Evolutionary conservation across 1,284 basidiomycete species (phyloP), one percentile per base, ranked within the genome.

Genomic region (Rhodotorula sp.): DNA sequence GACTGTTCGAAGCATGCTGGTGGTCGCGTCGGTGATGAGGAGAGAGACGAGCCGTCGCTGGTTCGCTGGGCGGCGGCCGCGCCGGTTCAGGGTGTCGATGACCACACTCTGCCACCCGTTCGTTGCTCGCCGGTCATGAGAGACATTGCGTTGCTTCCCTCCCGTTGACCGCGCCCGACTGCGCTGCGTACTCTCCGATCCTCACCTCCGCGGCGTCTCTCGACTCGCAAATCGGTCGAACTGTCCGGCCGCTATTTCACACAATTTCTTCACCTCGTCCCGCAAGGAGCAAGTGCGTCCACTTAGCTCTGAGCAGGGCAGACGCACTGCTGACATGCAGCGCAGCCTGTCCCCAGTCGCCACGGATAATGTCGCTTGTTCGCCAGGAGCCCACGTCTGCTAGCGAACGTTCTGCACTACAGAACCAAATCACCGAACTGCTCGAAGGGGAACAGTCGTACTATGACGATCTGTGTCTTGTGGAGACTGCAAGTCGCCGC

Each of bases 371-470:
- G 10, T 52, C 49, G 23, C 8, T 21, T 23, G 3, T 38, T 28
- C 31, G 34, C 34, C 34, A 34, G 34, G 34, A 34, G 34, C 34
- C 6, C 34, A 34, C 18, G 19, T 5, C 54, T 28, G 26, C 54
- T 15, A 26, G 54, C 1, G 26, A 26, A 55, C 19, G 38, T 43
- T 43, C 49, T 26, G 18, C 54, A 21, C 26, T 59, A 14, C 95
- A 98, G 81, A 88, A 90, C 56, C 88, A 95, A 78, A 95, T 99
- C 66, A 89, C 91, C 78, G 94, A 95, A 81, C 88, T 95, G 54
- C 90, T 99, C 73, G 87, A 87, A 78, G 90, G 92, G 73, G 95
- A 99, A 81, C 89, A 91, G 77, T 89, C 92, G 78, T 98, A 97
- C 79, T 84, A 95, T 54, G 87, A 89, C 58, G 95, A 99, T 79